Percentiles rank a stretch among this genome's conserved stretches.
phyloP scores from a whole-genome alignment of 2,329 filamentous ascomycete genomes.

The Clarireedia paspali region DNA sequence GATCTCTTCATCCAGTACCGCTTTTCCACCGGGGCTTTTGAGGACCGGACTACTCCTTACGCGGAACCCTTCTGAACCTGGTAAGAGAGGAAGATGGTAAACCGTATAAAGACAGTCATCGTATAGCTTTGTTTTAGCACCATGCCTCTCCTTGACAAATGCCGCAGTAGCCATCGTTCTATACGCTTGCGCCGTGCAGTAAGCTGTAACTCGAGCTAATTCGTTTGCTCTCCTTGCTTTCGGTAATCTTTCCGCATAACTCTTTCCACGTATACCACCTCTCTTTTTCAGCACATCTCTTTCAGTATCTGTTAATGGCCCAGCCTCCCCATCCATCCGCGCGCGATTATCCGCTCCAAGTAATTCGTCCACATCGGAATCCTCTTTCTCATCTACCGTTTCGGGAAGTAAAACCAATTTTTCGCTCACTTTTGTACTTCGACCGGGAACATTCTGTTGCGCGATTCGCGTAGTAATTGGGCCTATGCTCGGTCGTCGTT shows the following conservation, averaged over 20 bases:
- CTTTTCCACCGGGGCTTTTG: conserved; percentile 89
- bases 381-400: conserved; percentile 53
- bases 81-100: conserved; percentile 83
- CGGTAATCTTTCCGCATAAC: conserved; percentile 85
- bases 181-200: conserved; percentile 91
- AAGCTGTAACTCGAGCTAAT: conserved; percentile 83
- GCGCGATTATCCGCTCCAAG: conserved; percentile 38
- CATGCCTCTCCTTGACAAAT: conserved; percentile 81
- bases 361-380: conserved; percentile 50
- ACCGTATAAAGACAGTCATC: conserved; percentile 96
- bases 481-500: conserved; percentile 40
- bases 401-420: conserved; percentile 94
- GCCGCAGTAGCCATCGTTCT: conserved; percentile 82
- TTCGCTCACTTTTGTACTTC: conserved; percentile 90
- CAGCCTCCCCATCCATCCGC: conserved; percentile 50
- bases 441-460: conserved; percentile 59
- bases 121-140: conserved; percentile 90
- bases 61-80: conserved; percentile 79
- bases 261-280: conserved; percentile 65
- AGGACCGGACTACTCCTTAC: conserved; percentile 84
- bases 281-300: conserved; percentile 54
- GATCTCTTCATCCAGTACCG: conserved; percentile 88
- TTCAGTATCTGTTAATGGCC: conserved; percentile 61
- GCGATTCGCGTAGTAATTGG: conserved; percentile 34
- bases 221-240: conserved; percentile 84